Conservation (phyloP, 2,329 filamentous ascomycete species). For the Camillea tinctor region DNA sequence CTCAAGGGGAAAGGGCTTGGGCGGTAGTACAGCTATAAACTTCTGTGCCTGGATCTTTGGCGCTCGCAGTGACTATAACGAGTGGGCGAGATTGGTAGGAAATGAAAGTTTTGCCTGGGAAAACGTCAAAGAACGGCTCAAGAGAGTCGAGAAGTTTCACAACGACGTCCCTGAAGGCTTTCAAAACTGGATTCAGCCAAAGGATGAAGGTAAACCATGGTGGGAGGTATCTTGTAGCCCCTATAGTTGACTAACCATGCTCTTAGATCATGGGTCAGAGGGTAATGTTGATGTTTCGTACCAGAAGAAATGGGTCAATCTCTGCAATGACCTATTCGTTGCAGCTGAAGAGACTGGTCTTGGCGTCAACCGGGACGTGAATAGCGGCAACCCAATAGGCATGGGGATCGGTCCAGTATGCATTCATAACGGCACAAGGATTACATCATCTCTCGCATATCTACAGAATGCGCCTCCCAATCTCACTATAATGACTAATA, state of each 20-base stretch:
- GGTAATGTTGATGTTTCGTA: slow-evolving; percentile 23
- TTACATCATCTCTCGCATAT: slow-evolving; percentile 41
- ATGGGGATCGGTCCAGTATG: slow-evolving; percentile 24
- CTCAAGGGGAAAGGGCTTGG: slow-evolving; percentile 39
- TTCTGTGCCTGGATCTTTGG: slow-evolving; percentile 46
- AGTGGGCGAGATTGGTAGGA: slow-evolving; percentile 46
- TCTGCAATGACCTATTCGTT: slow-evolving; percentile 11
- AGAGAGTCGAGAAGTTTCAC: slow-evolving; percentile 48
- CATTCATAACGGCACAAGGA: slow-evolving; percentile 37
- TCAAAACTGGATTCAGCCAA: slow-evolving; percentile 36
- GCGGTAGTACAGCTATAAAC: slow-evolving; percentile 42
- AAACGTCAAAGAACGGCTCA: slow-evolving; percentile 33
- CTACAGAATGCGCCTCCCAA: slow-evolving; percentile 10
- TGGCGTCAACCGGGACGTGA: slow-evolving; percentile 18
- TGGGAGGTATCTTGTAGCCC: background rate
- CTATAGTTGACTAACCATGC: background rate
- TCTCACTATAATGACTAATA: slow-evolving; percentile 9
- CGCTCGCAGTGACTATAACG: slow-evolving; percentile 50
- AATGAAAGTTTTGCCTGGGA: slow-evolving; percentile 50
- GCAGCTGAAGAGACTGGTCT: slow-evolving; percentile 16
- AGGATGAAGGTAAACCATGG: slow-evolving; percentile 5
- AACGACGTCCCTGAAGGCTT: slow-evolving; percentile 29
- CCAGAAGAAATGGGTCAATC: slow-evolving; percentile 15
- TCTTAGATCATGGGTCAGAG: slow-evolving; percentile 18
- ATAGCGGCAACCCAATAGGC: slow-evolving; percentile 20